Base-by-base conservation (phyloP, 108 stramenopile genomes). In the Skeletonema potamos region DNA sequence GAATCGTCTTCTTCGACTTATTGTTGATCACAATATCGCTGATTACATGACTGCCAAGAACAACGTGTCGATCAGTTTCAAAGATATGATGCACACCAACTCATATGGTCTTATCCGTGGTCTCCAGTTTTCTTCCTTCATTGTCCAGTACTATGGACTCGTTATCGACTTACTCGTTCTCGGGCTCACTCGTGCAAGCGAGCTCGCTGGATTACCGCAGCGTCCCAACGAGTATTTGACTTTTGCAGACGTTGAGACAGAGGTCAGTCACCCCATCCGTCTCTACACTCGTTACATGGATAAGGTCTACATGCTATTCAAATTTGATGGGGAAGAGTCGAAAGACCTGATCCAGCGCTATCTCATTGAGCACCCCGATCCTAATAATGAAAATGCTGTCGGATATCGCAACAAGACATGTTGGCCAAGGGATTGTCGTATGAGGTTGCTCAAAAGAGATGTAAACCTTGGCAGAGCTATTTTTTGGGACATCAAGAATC, bases 41-140 rank as follows among this genome's bases (percentile, higher is more conserved):
- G 98, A 99, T 77, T 99, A 99, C 85, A 98, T 99, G 92, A 97
- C 98, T 12, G 97, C 98, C 11, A 99, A 99, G 92, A 98, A 98
- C 84, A 99, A 98, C 78, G 90, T 99, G 59, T 93, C 87, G 32
- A 88, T 96, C 64, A 81, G 86, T 27, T 96, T 89, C 93, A 97
- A 98, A 82, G 99, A 99, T 70, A 99, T 99, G 99, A 95, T 97
- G 90, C 99, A 99, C 85, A 98, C 97, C 27, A 99, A 99, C 84
- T 83, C 90, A 8, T 99, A 98, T 77, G 99, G 99, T 7, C 79
- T 99, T 62, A 93, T 99, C 72, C 87, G 99, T 10, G 99, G 99
- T 2, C 81, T 99, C 33, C 94, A 97, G 62, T 99, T 99, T 72
- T 76, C 96, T 3, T 95, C 95, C 27, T 99, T 99, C 76, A 84